phyloP scores from a whole-genome alignment of 768 basidiomycete species.

The Xerocomus potaroensis region DNA sequence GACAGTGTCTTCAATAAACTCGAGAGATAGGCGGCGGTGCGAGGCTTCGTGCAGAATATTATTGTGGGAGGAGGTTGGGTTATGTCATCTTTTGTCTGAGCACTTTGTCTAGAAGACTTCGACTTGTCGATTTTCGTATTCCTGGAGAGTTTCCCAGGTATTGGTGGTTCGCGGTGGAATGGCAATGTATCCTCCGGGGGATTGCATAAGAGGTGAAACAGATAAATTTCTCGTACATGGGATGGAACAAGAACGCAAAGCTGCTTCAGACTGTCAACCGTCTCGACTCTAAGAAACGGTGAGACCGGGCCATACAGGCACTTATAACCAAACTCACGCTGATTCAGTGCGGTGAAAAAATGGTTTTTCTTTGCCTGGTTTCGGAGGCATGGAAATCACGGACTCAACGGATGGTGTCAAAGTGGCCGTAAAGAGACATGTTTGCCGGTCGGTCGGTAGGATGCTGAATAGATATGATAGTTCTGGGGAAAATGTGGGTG shows the following conservation, averaged over 20 bases:
- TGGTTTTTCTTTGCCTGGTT: constrained; percentile 78
- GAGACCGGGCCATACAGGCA: background rate
- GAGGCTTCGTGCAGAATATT: constrained; percentile 83
- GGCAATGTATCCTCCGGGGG: constrained; percentile 76
- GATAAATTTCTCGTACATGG: constrained; percentile 89
- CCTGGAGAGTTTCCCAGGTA: constrained; percentile 22
- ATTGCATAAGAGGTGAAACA: constrained; percentile 84
- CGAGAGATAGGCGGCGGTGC: constrained; percentile 88
- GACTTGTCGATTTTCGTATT: constrained; percentile 33
- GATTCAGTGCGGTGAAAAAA: constrained; percentile 80
- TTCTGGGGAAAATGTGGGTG: constrained; percentile 85
- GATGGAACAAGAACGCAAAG: constrained; percentile 90
- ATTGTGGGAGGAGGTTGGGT: constrained; percentile 91
- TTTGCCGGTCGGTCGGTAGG: constrained; percentile 86
- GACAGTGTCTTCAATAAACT: constrained; percentile 68
- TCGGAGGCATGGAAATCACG: constrained; percentile 66
- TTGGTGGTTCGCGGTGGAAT: constrained; percentile 62
- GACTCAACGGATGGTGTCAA: constrained; percentile 82
- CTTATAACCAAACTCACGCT: constrained; percentile 45
- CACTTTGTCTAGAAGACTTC: constrained; percentile 29
- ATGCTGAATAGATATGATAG: constrained; percentile 70
- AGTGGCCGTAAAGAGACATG: constrained; percentile 95
- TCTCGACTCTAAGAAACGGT: constrained; percentile 61
- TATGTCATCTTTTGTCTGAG: constrained; percentile 44
- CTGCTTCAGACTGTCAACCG: constrained; percentile 84